Conservation (phyloP, 345 rosid species). For the Eucalyptus virginea region DNA sequence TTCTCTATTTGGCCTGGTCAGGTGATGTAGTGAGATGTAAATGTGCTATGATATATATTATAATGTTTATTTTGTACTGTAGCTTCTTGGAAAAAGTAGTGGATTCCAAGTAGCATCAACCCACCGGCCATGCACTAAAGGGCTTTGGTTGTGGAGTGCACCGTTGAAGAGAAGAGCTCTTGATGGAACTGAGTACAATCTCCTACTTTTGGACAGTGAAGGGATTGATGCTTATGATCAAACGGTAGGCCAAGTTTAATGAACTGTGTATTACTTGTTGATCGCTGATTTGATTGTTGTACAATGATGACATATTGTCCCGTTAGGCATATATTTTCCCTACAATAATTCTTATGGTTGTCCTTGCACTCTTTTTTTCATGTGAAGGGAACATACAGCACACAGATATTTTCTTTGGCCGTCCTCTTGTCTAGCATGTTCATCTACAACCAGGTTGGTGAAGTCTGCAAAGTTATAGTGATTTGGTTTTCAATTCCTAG, state of each 20-base stretch:
- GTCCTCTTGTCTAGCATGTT: conserved; percentile 97
- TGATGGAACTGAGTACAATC: conserved; percentile 91
- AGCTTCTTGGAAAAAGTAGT: conserved; percentile 98
- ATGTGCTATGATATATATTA: background rate
- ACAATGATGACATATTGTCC: background rate
- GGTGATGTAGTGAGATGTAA: background rate
- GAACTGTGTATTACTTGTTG: background rate
- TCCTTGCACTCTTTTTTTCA: background rate
- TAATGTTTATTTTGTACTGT: conserved; percentile 1
- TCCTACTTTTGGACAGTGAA: conserved; percentile 84
- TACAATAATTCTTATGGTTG: background rate
- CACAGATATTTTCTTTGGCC: conserved; percentile 95
- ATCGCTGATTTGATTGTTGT: background rate
- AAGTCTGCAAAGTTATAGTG: background rate
- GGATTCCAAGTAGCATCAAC: conserved; percentile 99
- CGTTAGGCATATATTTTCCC: background rate
- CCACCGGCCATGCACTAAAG: conserved; percentile 94
- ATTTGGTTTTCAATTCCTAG: background rate
- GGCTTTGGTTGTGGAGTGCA: conserved; percentile 99
- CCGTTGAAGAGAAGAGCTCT: conserved; percentile 84
- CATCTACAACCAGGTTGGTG: conserved; percentile 81
- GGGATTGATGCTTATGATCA: conserved; percentile 98
- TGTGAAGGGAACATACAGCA: conserved; percentile 92
- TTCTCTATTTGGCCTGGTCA: background rate
- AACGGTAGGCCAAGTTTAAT: conserved; percentile 44